Evolutionary conservation across 129 eudicot genomes (phyloP).

Genomic region (Scalesia atractyloides): DNA sequence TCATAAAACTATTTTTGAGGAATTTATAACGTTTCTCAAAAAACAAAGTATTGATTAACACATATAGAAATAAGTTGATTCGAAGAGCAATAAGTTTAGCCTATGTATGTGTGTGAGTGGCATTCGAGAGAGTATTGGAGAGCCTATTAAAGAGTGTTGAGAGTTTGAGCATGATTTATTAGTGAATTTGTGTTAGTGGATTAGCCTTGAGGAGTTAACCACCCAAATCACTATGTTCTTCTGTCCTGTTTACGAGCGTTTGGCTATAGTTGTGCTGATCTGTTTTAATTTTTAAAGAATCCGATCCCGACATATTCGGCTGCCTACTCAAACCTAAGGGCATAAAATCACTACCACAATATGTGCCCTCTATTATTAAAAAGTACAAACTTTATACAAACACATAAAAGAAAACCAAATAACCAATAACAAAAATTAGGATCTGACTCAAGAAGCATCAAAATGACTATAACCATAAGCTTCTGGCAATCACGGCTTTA

Average conservation of each 20-base stretch:
- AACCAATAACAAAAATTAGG: neutral
- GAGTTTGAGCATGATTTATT: too few species aligned
- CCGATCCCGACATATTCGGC: neutral
- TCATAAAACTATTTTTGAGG: neutral
- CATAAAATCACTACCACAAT: constrained; percentile 3
- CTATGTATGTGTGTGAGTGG: too few species aligned
- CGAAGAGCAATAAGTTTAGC: too few species aligned
- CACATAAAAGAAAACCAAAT: neutral
- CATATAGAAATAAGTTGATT: too few species aligned
- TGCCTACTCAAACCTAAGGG: neutral
- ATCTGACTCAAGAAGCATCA: constrained; percentile 17
- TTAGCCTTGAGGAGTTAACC: too few species aligned
- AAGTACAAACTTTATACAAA: neutral
- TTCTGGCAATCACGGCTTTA: neutral
- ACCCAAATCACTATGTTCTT: neutral
- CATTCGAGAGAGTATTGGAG: too few species aligned
- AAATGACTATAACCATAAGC: neutral
- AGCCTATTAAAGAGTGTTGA: too few species aligned
- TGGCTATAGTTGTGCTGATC: neutral
- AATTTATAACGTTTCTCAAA: too few species aligned
- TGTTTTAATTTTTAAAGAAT: too few species aligned
- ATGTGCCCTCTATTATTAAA: constrained; percentile 2
- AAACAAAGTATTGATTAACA: too few species aligned
- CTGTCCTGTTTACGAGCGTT: neutral
- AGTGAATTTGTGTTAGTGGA: too few species aligned